Evolutionary conservation across 1,139 yeast genomes (phyloP).

Genomic region (Nakaseomyces kungkrabaensis): DNA sequence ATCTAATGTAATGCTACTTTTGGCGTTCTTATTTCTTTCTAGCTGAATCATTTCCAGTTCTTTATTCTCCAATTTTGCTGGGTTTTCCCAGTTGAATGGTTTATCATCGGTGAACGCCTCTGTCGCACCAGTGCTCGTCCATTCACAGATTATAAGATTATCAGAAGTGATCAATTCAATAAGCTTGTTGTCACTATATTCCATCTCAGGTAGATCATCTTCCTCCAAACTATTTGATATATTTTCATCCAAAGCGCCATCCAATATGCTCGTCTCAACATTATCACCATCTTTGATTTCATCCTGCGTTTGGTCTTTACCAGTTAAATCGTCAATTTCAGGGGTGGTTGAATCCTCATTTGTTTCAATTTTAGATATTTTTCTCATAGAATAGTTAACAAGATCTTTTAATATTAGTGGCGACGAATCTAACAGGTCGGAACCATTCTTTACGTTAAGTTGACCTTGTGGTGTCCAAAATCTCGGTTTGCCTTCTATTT

Average conservation of each 20-base stretch:
- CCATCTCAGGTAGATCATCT: slow-evolving; percentile 8
- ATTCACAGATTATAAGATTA: slow-evolving; percentile 61
- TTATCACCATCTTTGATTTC: no score
- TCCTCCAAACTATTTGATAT: no score
- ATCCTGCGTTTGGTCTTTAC: no score
- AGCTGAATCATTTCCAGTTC: slow-evolving; percentile 42
- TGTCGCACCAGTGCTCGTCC: slow-evolving; percentile 44
- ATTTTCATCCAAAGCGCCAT: not conserved
- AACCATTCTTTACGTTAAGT: slow-evolving; percentile 6
- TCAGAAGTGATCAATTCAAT: slow-evolving; percentile 16
- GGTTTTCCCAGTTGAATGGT: slow-evolving; percentile 45
- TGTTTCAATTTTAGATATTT: not conserved
- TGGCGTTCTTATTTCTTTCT: slow-evolving; percentile 32
- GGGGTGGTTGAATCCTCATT: no score
- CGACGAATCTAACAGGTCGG: not conserved
- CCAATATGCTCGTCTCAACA: no score
- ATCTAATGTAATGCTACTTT: slow-evolving; percentile 49
- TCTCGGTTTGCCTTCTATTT: slow-evolving; percentile 19
- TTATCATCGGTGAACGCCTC: slow-evolving; percentile 42
- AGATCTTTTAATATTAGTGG: not conserved
- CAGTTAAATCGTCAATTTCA: not conserved
- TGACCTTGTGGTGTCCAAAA: slow-evolving; percentile 36
- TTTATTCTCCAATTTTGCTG: slow-evolving; percentile 41
- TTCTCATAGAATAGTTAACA: not conserved
- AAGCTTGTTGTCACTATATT: slow-evolving; percentile 9